phyloP scores from a whole-genome alignment of 2,329 filamentous ascomycete species.

The Exophiala spinifera region DNA sequence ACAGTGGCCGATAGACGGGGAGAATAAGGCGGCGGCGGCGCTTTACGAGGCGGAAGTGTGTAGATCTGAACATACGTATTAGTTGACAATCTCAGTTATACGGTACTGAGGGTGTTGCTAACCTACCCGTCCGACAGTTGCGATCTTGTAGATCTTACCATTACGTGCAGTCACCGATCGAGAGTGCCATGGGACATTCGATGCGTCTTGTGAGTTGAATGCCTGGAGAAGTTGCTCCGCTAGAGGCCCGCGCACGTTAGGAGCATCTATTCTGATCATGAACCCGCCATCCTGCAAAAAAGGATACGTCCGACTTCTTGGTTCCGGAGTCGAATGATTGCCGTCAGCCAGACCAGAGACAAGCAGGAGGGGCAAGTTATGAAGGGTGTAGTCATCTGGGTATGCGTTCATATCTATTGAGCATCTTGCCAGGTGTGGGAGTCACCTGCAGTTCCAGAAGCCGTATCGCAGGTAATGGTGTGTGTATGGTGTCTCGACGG shows the following conservation, averaged over 20 bases:
- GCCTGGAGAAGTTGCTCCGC: conserved; percentile 64
- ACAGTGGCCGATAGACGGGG: conserved; percentile 49
- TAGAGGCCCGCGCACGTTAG: conserved; percentile 62
- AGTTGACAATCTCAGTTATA: conserved; percentile 8
- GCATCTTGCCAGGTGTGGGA: conserved; percentile 11
- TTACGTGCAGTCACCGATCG: conserved; percentile 51
- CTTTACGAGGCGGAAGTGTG: conserved; percentile 60
- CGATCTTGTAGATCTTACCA: conserved; percentile 63
- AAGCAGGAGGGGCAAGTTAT: conserved; percentile 81
- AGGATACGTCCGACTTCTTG: conserved; percentile 43
- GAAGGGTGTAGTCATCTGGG: conserved; percentile 68
- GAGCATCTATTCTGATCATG: conserved; percentile 67
- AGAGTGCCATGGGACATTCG: conserved; percentile 64
- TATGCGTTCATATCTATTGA: conserved; percentile 43
- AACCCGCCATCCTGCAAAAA: conserved; percentile 56
- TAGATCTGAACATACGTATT: conserved; percentile 43
- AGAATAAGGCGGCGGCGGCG: conserved; percentile 55
- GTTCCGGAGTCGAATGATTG: conserved; percentile 34
- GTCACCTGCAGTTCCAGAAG: neutral
- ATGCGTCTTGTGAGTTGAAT: conserved; percentile 64
- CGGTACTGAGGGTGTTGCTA: conserved; percentile 29
- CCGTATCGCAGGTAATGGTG: neutral
- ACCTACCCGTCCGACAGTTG: conserved; percentile 76
- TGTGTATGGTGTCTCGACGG: neutral
- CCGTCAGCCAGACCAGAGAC: conserved; percentile 67